Evolutionary conservation across 768 basidiomycete species (phyloP), one percentile per base, ranked within the genome.

Genomic region (Bullera alba): DNA sequence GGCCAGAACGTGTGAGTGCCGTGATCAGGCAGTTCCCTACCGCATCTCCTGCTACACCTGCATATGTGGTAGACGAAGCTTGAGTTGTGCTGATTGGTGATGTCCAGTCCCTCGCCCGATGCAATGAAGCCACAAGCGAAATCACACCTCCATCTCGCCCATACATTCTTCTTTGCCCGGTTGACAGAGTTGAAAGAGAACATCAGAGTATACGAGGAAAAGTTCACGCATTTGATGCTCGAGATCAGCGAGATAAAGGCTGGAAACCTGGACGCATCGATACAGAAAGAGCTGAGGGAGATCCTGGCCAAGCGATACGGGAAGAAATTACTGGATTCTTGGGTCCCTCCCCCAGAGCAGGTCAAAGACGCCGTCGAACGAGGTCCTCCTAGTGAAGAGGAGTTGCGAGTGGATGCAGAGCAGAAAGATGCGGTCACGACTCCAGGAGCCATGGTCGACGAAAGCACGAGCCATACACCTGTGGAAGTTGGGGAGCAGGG

Each of bases 161-260:
- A 86, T 65, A 83, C 77, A 43, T 80, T 83, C 70, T 93, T 86
- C 64, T 72, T 77, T 34, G 76, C 77, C 4, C 83, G 90, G 26
- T 76, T 88, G 30, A 65, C 78, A 16, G 86, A 93, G 59, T 75
- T 95, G 3, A 80, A 81, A 49, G 76, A 76, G n/a, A 77, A 83
- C 37, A 87, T 95, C 34, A 62, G 77, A 27, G 77, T 74, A 1
- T 85, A 91, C 65, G 91, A 93, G 73, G 69, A 73, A 25, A 81
- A 79, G 50, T 95, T 91, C 79, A 86, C 81, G 86, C 84, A 64
- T 23, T 76, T 90, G 14, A 77, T 83, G 17, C 73, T 78, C 2
- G 89, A 92, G 71, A 86, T 91, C 38, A 81, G 86, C 43, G 81
- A 81, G 2, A 85, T 90, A 53, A 81, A 83, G 23, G 74, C 78